Evolutionary conservation across 2,329 filamentous ascomycete species (phyloP), one percentile per base, ranked within the genome.

Genomic region (Claviceps sp.): DNA sequence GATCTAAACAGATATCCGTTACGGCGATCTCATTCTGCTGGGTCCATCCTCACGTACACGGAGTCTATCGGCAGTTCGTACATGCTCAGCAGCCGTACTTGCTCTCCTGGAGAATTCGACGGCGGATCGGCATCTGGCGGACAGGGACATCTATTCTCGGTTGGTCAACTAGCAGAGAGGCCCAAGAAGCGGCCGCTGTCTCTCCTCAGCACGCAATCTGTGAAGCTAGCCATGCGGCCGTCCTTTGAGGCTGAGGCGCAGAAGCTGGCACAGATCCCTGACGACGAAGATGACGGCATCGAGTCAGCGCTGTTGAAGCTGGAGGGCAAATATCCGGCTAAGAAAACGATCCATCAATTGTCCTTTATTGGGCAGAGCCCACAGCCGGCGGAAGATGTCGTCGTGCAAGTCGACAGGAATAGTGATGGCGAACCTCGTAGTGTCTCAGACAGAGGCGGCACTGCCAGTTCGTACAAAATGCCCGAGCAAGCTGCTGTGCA

Each of bases 261-360:
- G 54, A 87, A 87, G 59, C 79, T 98, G 51, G 88, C 90, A 2
- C 83, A 87, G 52, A 87, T 97, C 26, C 89, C 91, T 0, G 90
- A 96, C 62, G 88, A 94, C 40, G 64, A 72, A 16, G 78, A 83
- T 55, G 87, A 94, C 62, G 89, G 89, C 6, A 83, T 97, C 26
- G 93, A 97, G 63, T 89, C 90, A n/a, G 88, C 93, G 0, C 67
- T 98, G 49, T 70, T 90, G 59, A 98, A 97, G 62, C 75, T 98
- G 0, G 93, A 98, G 70, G 93, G 93, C 10, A 91, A 81, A 58
- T 93, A 84, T 59, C 19, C 17, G 11, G 77, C 84, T 62, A 82
- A 76, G 58, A 79, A 67, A 59, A 56, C 64, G 0, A 64, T 64
- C 30, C 70, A 67, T 50, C 62, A 71, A 11, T 61, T 71, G 13